Evolutionary conservation across 495 filamentous ascomycete genomes (phyloP).

Genomic region (Hypoxylon perforatum): DNA sequence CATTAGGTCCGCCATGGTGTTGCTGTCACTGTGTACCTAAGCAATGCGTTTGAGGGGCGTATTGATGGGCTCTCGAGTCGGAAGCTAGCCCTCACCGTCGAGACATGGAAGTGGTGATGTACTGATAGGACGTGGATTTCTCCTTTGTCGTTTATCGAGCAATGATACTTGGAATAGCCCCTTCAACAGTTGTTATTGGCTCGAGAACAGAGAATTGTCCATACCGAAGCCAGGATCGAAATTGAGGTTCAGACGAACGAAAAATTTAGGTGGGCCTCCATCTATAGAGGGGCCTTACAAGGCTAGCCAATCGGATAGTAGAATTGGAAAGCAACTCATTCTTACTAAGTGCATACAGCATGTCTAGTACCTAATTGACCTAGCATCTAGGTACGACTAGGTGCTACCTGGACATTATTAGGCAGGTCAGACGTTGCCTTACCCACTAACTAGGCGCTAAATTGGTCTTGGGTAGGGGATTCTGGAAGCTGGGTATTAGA

Average conservation of each 20-base stretch:
- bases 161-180: background rate
- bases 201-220: background rate
- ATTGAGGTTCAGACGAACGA: background rate
- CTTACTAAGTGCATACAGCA: conserved; percentile 13
- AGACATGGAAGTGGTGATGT: conserved; percentile 1
- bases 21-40: background rate
- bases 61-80: conserved; percentile 1
- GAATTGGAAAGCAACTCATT: conserved; percentile 4
- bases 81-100: background rate
- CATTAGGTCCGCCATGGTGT: conserved; percentile 30
- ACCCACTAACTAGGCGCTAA: background rate
- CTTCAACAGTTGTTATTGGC: background rate
- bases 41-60: background rate
- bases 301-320: conserved; percentile 18
- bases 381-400: background rate
- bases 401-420: background rate
- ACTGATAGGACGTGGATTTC: background rate
- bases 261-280: conserved; percentile 30
- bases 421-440: background rate
- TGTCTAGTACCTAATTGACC: too few relatives aligned
- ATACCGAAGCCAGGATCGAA: background rate
- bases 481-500: background rate
- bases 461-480: too few relatives aligned
- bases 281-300: conserved; percentile 6
- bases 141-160: too few relatives aligned